Evolutionary conservation across 306 rosid species (phyloP).

Genomic region (Prunus mongolica): DNA sequence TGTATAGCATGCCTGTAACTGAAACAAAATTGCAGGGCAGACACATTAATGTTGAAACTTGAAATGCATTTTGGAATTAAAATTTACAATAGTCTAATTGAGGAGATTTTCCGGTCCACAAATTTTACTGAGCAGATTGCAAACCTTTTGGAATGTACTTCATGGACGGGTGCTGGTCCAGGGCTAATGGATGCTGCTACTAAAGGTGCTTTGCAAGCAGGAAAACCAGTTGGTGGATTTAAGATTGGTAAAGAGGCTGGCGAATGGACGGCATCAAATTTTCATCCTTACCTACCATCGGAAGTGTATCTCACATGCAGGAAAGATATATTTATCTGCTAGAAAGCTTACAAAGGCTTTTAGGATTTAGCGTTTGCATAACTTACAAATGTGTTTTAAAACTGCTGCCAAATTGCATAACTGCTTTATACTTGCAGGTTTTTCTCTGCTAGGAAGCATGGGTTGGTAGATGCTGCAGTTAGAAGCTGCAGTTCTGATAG

Average conservation of each 20-base stretch:
- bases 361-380: too few species aligned
- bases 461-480: constrained; percentile 83
- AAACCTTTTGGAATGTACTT: constrained; percentile 74
- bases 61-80: background rate
- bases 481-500: constrained; percentile 53
- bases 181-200: constrained; percentile 94
- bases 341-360: background rate
- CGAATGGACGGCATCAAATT: constrained; percentile 74
- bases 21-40: background rate
- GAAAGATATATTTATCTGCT: constrained; percentile 22
- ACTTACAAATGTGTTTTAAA: background rate
- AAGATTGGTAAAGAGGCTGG: constrained; percentile 87
- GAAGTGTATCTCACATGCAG: constrained; percentile 86
- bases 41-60: background rate
- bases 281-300: constrained; percentile 72
- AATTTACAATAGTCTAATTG: background rate
- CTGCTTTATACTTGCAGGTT: constrained; percentile 51
- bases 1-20: background rate
- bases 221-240: constrained; percentile 79
- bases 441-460: constrained; percentile 97
- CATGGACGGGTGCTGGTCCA: constrained; percentile 95
- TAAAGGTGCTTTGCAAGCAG: constrained; percentile 73
- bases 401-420: background rate
- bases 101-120: background rate
- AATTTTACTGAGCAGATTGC: constrained; percentile 49